A percentile compares a stretch with the other conserved stretches of the same genome.
Conservation (phyloP, 805 yeast genomes). For the Limtongozyma cylindracea region DNA sequence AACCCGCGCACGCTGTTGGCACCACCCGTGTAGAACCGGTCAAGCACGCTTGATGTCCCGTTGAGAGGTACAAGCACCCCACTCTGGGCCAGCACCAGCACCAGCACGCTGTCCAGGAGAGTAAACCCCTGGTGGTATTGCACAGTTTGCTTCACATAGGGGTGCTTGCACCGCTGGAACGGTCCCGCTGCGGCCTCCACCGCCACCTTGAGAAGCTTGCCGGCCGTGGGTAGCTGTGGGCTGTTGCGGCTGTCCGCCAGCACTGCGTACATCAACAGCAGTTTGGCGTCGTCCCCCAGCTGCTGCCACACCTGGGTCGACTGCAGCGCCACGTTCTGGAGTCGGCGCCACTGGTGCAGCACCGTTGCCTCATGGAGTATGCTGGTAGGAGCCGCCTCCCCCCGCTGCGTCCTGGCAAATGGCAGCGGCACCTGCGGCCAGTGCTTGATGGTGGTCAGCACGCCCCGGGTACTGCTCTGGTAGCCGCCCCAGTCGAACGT, state of each 20-base stretch:
- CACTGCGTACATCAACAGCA: conserved; percentile 13
- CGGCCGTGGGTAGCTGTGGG: conserved; percentile 15
- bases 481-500: conserved; percentile 21
- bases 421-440: no score
- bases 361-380: conserved; percentile 16
- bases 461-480: conserved; percentile 16
- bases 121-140: conserved; percentile 13
- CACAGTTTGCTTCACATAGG: conserved; percentile 14
- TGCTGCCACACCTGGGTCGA: conserved; percentile 10
- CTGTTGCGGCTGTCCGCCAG: conserved; percentile 19
- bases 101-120: conserved; percentile 3
- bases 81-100: conserved; percentile 9
- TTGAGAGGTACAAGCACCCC: conserved; percentile 6
- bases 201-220: conserved; percentile 11
- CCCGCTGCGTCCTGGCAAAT: conserved; percentile 12
- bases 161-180: no score
- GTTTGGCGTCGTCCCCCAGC: conserved; percentile 20
- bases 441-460: conserved; percentile 15
- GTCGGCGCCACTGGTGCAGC: conserved; percentile 13
- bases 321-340: conserved; percentile 8
- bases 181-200: conserved; percentile 6
- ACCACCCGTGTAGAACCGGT: conserved; percentile 30
- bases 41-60: conserved; percentile 13
- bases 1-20: conserved; percentile 32
- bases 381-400: conserved; percentile 19